Conservation (phyloP, 2,329 filamentous ascomycete genomes). For the Didymosphaeria variabile region DNA sequence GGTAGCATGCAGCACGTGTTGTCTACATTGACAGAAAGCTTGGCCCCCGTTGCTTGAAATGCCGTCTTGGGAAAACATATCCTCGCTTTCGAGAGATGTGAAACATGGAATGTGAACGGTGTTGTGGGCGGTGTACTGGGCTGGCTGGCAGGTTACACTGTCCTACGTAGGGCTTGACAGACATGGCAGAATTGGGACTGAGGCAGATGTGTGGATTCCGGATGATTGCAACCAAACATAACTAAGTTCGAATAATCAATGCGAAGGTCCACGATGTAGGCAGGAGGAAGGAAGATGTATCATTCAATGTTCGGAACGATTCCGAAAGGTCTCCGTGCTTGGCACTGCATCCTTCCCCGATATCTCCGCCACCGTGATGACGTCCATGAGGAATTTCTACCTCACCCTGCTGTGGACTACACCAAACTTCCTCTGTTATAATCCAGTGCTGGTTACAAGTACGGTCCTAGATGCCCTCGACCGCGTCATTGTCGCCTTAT, state of each 20-base stretch:
- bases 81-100: neutral
- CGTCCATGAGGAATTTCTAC: conserved; percentile 25
- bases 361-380: conserved; percentile 22
- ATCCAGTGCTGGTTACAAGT: conserved; percentile 1
- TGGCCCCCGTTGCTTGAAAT: neutral
- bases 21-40: neutral
- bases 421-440: neutral
- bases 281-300: neutral
- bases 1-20: too few species aligned
- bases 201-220: neutral
- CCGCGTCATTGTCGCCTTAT: conserved; percentile 30
- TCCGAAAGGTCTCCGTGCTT: conserved; percentile 12
- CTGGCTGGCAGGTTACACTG: neutral
- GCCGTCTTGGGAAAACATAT: neutral
- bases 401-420: conserved; percentile 6
- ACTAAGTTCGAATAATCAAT: neutral
- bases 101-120: neutral
- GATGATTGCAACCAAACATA: neutral
- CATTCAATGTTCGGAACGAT: neutral
- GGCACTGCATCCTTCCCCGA: conserved; percentile 8
- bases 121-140: neutral
- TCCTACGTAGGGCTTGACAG: neutral
- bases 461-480: conserved; percentile 40
- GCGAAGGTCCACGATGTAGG: neutral
- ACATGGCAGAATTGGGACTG: neutral